Evolutionary conservation across 2,329 filamentous ascomycete genomes (phyloP), one percentile per base, ranked within the genome.

Genomic region (Fusarium goolgardi): DNA sequence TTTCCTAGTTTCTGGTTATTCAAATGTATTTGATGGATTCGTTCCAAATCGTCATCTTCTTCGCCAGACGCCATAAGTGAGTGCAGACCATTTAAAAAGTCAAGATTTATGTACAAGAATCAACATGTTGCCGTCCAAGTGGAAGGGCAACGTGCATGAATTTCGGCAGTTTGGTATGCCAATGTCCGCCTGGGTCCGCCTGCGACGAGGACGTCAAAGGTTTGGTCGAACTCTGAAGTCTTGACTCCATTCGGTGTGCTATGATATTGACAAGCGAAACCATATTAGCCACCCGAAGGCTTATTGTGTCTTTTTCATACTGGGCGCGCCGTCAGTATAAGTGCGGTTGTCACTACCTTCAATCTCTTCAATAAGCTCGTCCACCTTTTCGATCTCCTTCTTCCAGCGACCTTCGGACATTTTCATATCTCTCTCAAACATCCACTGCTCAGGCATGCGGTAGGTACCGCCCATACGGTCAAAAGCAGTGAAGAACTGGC

Each of bases 401-500:
- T 90, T 86, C 93, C 93, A 97, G 77, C 93, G 90, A 63, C 84
- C 85, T 74, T 91, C 82, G 67, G 87, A 91, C 91, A 96, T 94
- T 85, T 97, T 97, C 73, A 88, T 88, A 78, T 96, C 91, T 77
- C 90, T 90, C 73, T 89, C 82, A 83, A 97, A 97, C 71, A 97
- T 86, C 80, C 94, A 93, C 58, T 90, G 86, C 72, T 96, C 95
- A 21, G 94, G 94, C 83, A 90, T 88, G 73, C 92, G 86, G 83
- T 97, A 97, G 76, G 91, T 96, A 61, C 91, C 91, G 55, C 93
- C 92, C 21, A 97, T 80, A 54, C 94, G 90, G 79, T 97, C 94
- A 91, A 94, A 97, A 21, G 96, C 83, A 1, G 94, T 97, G 18
- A 93, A 96, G 82, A 94, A 97, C 79, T 97, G 94, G 60, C 94